Conservation (phyloP, 345 rosid species). For the Reutealis trisperma region DNA sequence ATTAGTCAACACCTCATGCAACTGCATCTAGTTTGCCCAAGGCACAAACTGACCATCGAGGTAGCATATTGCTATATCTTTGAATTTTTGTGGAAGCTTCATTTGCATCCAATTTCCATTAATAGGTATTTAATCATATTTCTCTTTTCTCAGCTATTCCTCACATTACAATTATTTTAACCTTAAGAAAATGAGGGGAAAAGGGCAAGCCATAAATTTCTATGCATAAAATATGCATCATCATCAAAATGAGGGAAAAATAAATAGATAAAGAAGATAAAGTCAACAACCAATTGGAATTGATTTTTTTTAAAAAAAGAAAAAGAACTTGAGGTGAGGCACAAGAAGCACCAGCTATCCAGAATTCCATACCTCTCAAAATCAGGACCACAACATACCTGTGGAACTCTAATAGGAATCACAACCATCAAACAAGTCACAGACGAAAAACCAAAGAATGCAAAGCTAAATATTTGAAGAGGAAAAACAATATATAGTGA, state of each 20-base stretch:
- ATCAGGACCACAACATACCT: slow-evolving; percentile 17
- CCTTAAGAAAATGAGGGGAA: not conserved
- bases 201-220: not conserved
- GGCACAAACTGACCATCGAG: not conserved
- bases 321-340: not conserved
- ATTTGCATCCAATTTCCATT: not conserved
- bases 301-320: not conserved
- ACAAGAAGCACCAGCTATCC: slow-evolving; percentile 11
- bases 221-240: not conserved
- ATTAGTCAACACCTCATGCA: not conserved
- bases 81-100: not conserved
- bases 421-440: slow-evolving; percentile 14
- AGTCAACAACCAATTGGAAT: not conserved
- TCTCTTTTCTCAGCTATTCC: not conserved
- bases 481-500: not conserved
- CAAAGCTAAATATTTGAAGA: slow-evolving; percentile 10
- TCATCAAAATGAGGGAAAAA: not conserved
- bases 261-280: not conserved
- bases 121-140: not conserved
- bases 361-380: slow-evolving; percentile 27
- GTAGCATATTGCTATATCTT: not conserved
- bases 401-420: slow-evolving; percentile 20
- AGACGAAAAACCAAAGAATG: slow-evolving; percentile 1
- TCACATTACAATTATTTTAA: not conserved
- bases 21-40: not conserved